These are phyloP conservation scores for Smallanthus sonchifolius DNA, from an alignment of 129 eudicot genomes.

Conservation along the genomic window DNA sequence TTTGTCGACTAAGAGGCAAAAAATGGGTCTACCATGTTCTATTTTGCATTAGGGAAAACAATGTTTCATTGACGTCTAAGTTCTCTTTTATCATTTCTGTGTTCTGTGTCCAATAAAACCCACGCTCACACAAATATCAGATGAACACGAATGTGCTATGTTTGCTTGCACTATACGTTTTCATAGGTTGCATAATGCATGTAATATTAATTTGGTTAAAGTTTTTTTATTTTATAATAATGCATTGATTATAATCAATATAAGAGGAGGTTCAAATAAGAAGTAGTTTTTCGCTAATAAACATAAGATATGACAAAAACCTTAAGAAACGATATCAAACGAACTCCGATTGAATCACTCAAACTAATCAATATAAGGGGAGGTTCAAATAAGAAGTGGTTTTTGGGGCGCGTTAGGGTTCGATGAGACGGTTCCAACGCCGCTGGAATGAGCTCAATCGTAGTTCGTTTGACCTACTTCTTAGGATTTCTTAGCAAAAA, in stretches of 20 bases:
- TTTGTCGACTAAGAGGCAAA: slow-evolving; percentile 30
- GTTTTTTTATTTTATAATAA: neutral
- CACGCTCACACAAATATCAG: neutral
- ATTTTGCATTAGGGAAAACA: slow-evolving; percentile 14
- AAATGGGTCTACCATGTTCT: slow-evolving; percentile 60
- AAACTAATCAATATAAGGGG: too few species aligned
- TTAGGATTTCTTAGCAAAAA: too few species aligned
- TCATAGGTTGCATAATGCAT: neutral
- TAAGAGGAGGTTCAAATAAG: too few species aligned
- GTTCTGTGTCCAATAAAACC: neutral
- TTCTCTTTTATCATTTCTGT: neutral
- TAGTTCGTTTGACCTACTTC: too few species aligned
- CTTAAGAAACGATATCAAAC: too few species aligned
- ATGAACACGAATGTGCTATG: neutral
- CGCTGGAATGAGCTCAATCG: too few species aligned
- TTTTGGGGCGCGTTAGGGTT: too few species aligned
- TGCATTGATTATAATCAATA: neutral
- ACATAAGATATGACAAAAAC: too few species aligned
- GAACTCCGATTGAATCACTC: too few species aligned
- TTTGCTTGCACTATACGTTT: neutral
- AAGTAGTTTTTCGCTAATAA: too few species aligned
- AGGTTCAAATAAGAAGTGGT: too few species aligned
- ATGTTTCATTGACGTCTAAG: neutral
- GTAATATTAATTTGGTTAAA: neutral
- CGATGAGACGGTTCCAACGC: too few species aligned